phyloP scores from a whole-genome alignment of 169 alveolate genomes.

The Plasmodium knowlesi region DNA sequence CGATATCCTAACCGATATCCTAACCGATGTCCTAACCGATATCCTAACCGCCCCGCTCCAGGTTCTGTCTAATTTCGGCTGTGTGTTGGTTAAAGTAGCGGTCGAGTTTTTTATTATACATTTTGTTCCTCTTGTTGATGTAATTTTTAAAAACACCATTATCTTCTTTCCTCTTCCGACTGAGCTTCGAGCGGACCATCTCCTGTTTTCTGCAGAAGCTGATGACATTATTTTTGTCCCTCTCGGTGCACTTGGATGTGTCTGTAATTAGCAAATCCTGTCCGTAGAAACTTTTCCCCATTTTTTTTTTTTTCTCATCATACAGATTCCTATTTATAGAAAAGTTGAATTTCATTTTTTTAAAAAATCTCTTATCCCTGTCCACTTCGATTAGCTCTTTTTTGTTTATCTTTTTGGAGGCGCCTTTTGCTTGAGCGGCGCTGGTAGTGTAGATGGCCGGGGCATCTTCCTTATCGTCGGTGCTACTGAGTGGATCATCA shows the following conservation, averaged over 20 bases:
- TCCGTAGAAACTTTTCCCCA: slow-evolving; percentile 34
- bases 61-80: slow-evolving; percentile 42
- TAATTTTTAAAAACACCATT: slow-evolving; percentile 49
- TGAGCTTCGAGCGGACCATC: slow-evolving; percentile 23
- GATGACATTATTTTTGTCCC: slow-evolving; percentile 32
- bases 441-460: slow-evolving; percentile 23
- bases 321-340: slow-evolving; percentile 50
- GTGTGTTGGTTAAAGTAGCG: slow-evolving; percentile 69
- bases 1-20: background rate
- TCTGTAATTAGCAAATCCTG: slow-evolving; percentile 16
- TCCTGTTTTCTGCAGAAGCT: slow-evolving; percentile 52
- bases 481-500: background rate
- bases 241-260: slow-evolving; percentile 21
- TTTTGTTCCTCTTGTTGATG: slow-evolving; percentile 61
- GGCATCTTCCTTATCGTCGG: background rate
- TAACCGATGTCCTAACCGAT: background rate
- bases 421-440: slow-evolving; percentile 7
- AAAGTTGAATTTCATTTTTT: slow-evolving; percentile 66
- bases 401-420: background rate
- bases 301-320: slow-evolving; percentile 40
- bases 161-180: slow-evolving; percentile 51
- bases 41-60: slow-evolving; percentile 1
- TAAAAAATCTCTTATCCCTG: slow-evolving; percentile 22
- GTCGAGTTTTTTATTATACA: slow-evolving; percentile 57
- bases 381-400: slow-evolving; percentile 9